A percentile compares a stretch with the other conserved stretches of the same genome.
phyloP scores from a whole-genome alignment of 176 grass and related monocot species.

The Miscanthus lutarioriparius region DNA sequence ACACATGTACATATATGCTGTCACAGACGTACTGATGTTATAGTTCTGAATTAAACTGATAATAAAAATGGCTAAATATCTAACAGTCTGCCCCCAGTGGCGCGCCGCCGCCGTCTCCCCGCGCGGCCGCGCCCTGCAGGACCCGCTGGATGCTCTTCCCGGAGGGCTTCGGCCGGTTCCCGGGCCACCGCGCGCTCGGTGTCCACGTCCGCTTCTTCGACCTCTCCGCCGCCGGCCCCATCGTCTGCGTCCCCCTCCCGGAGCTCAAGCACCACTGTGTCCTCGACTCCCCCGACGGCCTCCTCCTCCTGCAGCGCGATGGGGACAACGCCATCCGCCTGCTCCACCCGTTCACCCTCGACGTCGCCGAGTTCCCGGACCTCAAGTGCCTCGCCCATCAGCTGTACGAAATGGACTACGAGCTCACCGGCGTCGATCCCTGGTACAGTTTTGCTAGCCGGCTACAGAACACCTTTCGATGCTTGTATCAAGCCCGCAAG shows the following conservation, averaged over 20 bases:
- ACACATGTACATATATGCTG: too few relatives aligned
- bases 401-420: neutral
- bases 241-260: conserved; percentile 9
- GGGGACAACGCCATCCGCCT: neutral
- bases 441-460: neutral
- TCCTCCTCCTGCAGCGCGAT: conserved; percentile 31
- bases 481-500: neutral
- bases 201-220: conserved; percentile 20
- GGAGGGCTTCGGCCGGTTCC: conserved; percentile 20
- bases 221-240: conserved; percentile 19
- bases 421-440: neutral
- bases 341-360: conserved; percentile 33
- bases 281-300: conserved; percentile 29
- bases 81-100: neutral
- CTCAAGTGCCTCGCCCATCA: neutral
- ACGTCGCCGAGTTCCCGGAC: conserved; percentile 7
- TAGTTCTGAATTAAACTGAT: too few relatives aligned
- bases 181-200: neutral
- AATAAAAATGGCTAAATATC: too few relatives aligned
- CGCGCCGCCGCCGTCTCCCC: conserved; percentile 21
- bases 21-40: too few relatives aligned
- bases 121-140: neutral
- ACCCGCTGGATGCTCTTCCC: conserved; percentile 25
- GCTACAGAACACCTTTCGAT: neutral
- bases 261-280: conserved; percentile 25